Base-by-base conservation (phyloP, 176 grass and related monocot genomes). In the Metroxylon sagu region DNA sequence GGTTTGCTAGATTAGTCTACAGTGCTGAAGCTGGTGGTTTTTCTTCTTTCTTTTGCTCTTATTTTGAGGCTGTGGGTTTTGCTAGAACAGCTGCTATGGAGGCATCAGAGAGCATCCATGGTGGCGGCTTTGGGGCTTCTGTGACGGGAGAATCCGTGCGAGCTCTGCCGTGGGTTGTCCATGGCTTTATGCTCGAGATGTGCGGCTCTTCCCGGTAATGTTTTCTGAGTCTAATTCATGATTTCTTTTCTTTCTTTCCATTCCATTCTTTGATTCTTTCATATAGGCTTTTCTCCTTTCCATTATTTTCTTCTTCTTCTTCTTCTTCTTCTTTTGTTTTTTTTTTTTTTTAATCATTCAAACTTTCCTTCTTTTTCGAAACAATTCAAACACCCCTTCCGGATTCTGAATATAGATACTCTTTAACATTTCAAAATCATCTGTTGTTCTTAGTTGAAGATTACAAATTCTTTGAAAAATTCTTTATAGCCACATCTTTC, bases 261-360 rank as follows among this genome's bases (percentile, higher is more conserved):
- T 97, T 91, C 76, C 35, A 88, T 97, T 91, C 76, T 90, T 97
- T 92, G 71, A 92, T 97, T 92, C 93, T 88, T 98, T 97, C 80
- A 80, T 87, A 43, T 14, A 12, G 8, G 7, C 8, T 12, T 43
- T 43, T 43, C 8, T 43, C 35, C 8, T 6, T 14, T 43, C 12
- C 4, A 29, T 29, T 23, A 23, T 23, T 23, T 23, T 23, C 21
- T 23, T 23, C 21, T 23, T 23, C 21, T 23, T 23, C 21, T 23
- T 23, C 21, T 23, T 23, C 21, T 0, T 23, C 21, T 23, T 23
- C 21, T 23, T 23, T 23, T n/a, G n/a, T n/a, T n/a, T n/a, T n/a
- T n/a, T n/a, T n/a, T 28, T 39, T 10, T 39, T 39, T 6, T 31
- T 31, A 8, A 35, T 35, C 35, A 14, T 43, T 43, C 35, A 19